Conservation (phyloP, 1,284 basidiomycete genomes). For the Papiliotrema nemorosa region DNA sequence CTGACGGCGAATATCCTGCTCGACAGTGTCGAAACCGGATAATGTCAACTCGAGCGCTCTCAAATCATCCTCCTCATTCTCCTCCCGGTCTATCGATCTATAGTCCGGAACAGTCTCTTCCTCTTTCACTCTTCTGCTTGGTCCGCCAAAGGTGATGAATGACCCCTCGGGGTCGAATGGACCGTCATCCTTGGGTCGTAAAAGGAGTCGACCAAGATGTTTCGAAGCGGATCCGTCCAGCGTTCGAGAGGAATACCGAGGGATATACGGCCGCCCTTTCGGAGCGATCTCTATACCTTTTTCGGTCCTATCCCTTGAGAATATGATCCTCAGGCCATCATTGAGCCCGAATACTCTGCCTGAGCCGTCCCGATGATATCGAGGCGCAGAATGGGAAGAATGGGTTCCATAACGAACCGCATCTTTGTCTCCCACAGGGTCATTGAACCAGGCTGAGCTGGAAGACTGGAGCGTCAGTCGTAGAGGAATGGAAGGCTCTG, state of each 20-base stretch:
- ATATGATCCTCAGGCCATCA: slow-evolving; percentile 24
- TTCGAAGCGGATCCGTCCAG: slow-evolving; percentile 10
- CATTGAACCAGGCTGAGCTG: slow-evolving; percentile 22
- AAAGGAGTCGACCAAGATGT: slow-evolving; percentile 18
- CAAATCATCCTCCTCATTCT: slow-evolving; percentile 19
- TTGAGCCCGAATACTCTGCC: slow-evolving; percentile 19
- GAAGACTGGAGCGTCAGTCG: slow-evolving; percentile 10
- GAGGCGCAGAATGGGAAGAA: slow-evolving; percentile 20
- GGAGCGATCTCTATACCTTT: slow-evolving; percentile 35
- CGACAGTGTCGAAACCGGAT: slow-evolving; percentile 26
- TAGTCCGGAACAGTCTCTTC: slow-evolving; percentile 11
- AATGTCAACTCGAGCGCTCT: slow-evolving; percentile 17
- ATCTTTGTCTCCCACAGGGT: slow-evolving; percentile 33
- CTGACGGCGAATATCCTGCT: slow-evolving; percentile 24
- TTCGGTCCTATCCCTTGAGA: slow-evolving; percentile 23
- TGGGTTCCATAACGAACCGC: slow-evolving; percentile 19
- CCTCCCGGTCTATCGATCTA: slow-evolving; percentile 9
- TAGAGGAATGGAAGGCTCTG: neutral
- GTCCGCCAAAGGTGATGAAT: slow-evolving; percentile 12
- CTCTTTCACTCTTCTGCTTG: neutral
- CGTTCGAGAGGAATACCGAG: slow-evolving; percentile 17
- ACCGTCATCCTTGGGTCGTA: slow-evolving; percentile 10
- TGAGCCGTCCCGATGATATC: slow-evolving; percentile 28
- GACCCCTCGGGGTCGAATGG: slow-evolving; percentile 1
- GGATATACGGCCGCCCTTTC: slow-evolving; percentile 27